Evolutionary conservation across 208 protist genomes (phyloP), one percentile per base, ranked within the genome.

Genomic region (Acanthamoeba castellanii): DNA sequence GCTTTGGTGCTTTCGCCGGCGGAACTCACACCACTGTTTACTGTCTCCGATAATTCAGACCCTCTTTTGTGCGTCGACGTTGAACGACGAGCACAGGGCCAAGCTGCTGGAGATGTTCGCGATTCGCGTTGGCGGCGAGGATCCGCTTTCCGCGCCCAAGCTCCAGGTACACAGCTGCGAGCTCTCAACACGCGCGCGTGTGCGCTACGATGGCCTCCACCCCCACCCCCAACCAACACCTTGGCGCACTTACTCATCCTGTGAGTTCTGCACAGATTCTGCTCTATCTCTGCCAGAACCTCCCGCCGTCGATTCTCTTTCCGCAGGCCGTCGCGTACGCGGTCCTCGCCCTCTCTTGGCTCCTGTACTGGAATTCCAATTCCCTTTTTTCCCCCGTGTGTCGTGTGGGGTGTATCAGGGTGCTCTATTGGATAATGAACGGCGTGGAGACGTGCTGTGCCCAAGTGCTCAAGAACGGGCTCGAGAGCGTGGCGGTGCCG

Each of bases 41-140:
- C 47, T 52, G 7, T 14, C 47, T 61, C 16, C 2, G 18, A 8
- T 14, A 32, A 5, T 27, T 9, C 27, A 84, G 74, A 34, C 74
- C 20, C 74, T 84, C 16, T 84, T 84, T 37, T 30, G 27, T 57
- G 16, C 74, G 16, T 16, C 74, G 2, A 52, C 74, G 22, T 16
- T 84, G 74, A 84, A 37, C 74, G 74, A 84, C 11, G 74, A 84
- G 27, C 32, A 84, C 18, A 84, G 30, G 37, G 74, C 45, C 45
- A 84, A 84, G 74, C 74, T 84, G 37, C 74, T 84, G 1, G 74
- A 84, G 8, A 55, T 84, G 37, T 84, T 84, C 20, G 30, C 74
- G 32, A 84, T 84, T 55, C 74, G 45, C 11, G 20, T 84, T 8
- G 45, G 74, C 1, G 74, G 74, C 74, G 74, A 84, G 37, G 74